A percentile compares a stretch with the other conserved stretches of the same genome.
These are phyloP conservation scores for Tylopilus felleus DNA, from an alignment of 768 basidiomycete genomes.

Conservation along the genomic window DNA sequence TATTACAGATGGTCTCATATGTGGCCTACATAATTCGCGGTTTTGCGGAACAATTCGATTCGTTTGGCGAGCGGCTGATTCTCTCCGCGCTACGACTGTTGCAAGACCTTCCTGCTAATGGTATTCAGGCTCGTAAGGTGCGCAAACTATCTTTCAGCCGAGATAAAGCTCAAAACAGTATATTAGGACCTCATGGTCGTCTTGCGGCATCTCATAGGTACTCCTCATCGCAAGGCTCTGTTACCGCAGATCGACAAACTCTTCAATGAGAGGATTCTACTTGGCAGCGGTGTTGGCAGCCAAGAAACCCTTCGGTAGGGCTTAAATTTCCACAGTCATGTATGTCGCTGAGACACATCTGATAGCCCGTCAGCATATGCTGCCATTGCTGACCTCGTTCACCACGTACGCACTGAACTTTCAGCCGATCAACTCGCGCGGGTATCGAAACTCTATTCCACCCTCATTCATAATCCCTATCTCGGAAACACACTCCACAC, in stretches of 20 bases:
- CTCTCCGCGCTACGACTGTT: conserved; percentile 80
- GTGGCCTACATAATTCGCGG: conserved; percentile 85
- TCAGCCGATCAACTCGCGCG: conserved; percentile 69
- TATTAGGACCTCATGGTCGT: conserved; percentile 86
- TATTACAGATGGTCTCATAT: conserved; percentile 78
- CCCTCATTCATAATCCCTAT: conserved; percentile 85
- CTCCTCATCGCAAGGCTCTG: conserved; percentile 73
- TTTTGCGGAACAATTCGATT: conserved; percentile 57
- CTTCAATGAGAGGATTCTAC: conserved; percentile 83
- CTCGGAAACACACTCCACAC: conserved; percentile 80
- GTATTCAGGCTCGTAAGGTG: conserved; percentile 79
- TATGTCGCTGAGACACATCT: conserved; percentile 3
- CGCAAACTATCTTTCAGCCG: neutral
- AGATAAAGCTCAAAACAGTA: neutral
- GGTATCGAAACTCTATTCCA: conserved; percentile 81
- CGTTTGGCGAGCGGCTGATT: conserved; percentile 79
- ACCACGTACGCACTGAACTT: conserved; percentile 84
- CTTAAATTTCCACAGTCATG: neutral
- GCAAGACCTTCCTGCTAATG: conserved; percentile 89
- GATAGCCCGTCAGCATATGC: conserved; percentile 75
- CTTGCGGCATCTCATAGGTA: conserved; percentile 82
- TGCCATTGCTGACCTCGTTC: conserved; percentile 89
- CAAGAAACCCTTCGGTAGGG: conserved; percentile 79
- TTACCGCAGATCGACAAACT: conserved; percentile 84
- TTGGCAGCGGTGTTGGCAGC: conserved; percentile 80